These are phyloP conservation scores for Blastobotrys muscicola DNA, from an alignment of 805 yeast species.

Conservation along the genomic window DNA sequence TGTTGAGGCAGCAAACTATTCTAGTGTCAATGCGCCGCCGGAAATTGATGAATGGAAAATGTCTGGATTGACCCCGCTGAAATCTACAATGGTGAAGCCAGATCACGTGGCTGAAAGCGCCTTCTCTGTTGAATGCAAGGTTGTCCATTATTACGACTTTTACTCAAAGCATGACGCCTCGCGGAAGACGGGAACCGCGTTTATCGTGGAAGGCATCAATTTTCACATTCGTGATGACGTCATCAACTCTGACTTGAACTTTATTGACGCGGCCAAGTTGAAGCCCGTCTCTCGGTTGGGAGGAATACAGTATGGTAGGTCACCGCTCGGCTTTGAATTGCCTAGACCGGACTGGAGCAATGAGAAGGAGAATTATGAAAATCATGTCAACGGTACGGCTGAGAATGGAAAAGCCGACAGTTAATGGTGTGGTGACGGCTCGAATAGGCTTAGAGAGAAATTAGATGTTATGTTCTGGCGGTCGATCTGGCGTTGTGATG, in stretches of 20 bases:
- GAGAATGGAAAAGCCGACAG: no score
- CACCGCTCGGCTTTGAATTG: slow-evolving; percentile 37
- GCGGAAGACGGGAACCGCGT: slow-evolving; percentile 30
- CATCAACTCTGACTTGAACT: slow-evolving; percentile 31
- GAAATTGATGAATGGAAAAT: slow-evolving; percentile 48
- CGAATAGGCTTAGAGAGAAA: no score
- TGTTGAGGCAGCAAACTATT: slow-evolving; percentile 50
- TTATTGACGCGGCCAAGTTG: slow-evolving; percentile 38
- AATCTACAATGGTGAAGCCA: slow-evolving; percentile 39
- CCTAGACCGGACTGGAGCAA: slow-evolving; percentile 34
- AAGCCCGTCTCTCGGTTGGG: slow-evolving; percentile 50
- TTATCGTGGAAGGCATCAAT: slow-evolving; percentile 45
- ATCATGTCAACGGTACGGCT: background rate
- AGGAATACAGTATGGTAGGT: slow-evolving; percentile 38
- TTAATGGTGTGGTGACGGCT: no score
- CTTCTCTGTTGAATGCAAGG: slow-evolving; percentile 47
- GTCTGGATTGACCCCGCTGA: slow-evolving; percentile 41
- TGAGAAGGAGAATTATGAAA: slow-evolving; percentile 11
- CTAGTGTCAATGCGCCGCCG: slow-evolving; percentile 38
- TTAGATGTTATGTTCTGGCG: no score
- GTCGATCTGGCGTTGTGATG: no score
- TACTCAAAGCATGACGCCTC: slow-evolving; percentile 28
- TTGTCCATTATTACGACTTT: slow-evolving; percentile 38
- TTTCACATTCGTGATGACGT: slow-evolving; percentile 52
- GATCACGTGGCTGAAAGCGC: slow-evolving; percentile 54